A percentile compares a stretch with the other conserved stretches of the same genome.
phyloP scores from a whole-genome alignment of 2,329 filamentous ascomycete species.

The Paramyrothecium roridum region DNA sequence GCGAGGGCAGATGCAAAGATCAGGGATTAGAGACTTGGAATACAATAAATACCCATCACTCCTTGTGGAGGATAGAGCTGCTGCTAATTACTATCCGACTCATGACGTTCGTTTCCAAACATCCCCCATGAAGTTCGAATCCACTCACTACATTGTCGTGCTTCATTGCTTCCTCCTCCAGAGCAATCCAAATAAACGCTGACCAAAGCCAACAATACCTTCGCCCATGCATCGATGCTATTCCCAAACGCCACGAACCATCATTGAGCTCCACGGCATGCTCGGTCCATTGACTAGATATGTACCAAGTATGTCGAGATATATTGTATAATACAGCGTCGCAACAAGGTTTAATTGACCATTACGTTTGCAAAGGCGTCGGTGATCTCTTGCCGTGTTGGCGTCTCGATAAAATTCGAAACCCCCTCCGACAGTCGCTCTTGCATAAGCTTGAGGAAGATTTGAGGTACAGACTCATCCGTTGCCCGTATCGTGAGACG shows the following conservation, averaged over 20 bases:
- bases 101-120: not conserved
- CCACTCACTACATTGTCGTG: not conserved
- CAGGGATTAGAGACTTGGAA: slow-evolving; percentile 31
- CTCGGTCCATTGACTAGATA: not conserved
- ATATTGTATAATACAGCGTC: slow-evolving; percentile 13
- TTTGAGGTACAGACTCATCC: slow-evolving; percentile 79
- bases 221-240: not conserved
- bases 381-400: slow-evolving; percentile 48
- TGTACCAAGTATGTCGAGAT: slow-evolving; percentile 16
- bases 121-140: not conserved
- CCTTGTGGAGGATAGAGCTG: not conserved
- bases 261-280: not conserved
- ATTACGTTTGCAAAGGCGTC: slow-evolving; percentile 55
- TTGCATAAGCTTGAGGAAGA: slow-evolving; percentile 84
- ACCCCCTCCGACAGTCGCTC: slow-evolving; percentile 65
- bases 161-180: not conserved
- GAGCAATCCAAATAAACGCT: not conserved
- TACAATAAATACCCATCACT: not conserved
- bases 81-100: not conserved
- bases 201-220: not conserved
- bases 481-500: slow-evolving; percentile 92
- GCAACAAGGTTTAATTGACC: slow-evolving; percentile 33
- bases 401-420: slow-evolving; percentile 37
- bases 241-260: not conserved
- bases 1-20: slow-evolving; percentile 76